phyloP scores from a whole-genome alignment of 2,329 filamentous ascomycete genomes.

The Exserohilum rostratum region DNA sequence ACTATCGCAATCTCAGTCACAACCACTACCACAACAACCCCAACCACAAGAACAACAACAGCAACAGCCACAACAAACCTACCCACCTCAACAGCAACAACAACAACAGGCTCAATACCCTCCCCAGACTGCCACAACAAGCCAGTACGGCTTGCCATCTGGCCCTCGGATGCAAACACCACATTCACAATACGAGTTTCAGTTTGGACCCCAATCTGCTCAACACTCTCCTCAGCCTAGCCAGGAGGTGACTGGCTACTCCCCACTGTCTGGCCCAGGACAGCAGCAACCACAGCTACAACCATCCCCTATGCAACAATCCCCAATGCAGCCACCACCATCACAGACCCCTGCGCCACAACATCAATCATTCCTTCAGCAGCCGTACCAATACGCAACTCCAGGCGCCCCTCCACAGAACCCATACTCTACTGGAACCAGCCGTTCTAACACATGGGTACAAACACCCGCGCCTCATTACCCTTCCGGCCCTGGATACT shows the following conservation, averaged over 20 bases:
- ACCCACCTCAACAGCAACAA: not conserved
- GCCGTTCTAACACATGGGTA: constrained; percentile 38
- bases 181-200: constrained; percentile 22
- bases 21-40: constrained; percentile 3
- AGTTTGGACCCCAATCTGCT: constrained; percentile 8
- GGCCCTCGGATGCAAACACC: constrained; percentile 23
- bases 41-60: not conserved
- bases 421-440: constrained; percentile 28
- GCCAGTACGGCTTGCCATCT: constrained; percentile 15
- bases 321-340: constrained; percentile 2
- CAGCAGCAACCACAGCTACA: constrained; percentile 11
- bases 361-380: constrained; percentile 1
- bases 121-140: constrained; percentile 11
- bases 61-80: constrained; percentile 6
- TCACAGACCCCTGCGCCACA: constrained; percentile 6
- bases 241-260: constrained; percentile 14
- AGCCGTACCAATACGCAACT: constrained; percentile 13
- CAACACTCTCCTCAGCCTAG: constrained; percentile 13
- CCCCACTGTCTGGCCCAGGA: constrained; percentile 12
- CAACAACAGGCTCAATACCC: constrained; percentile 12
- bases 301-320: constrained; percentile 10
- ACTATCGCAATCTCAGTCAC: not conserved
- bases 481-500: constrained; percentile 28
- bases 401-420: constrained; percentile 13
- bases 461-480: constrained; percentile 33